Percentiles rank a stretch among this genome's conserved stretches.
Evolutionary conservation across 2,329 filamentous ascomycete species (phyloP).

Genomic region (Akanthomyces lecanii): DNA sequence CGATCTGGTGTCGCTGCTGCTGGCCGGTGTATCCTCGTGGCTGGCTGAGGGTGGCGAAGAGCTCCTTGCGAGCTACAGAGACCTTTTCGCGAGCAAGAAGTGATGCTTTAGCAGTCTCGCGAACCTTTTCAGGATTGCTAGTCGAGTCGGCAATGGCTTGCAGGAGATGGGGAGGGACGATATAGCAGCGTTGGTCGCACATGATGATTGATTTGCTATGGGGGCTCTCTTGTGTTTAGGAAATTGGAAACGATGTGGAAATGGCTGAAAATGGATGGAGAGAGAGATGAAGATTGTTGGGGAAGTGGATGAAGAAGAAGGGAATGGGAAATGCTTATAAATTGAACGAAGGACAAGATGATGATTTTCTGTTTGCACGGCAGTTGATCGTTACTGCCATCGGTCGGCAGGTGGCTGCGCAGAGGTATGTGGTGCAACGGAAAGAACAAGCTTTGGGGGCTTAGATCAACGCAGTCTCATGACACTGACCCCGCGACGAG

Average conservation of each 20-base stretch:
- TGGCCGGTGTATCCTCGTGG: slow-evolving; percentile 28
- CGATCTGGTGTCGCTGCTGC: slow-evolving; percentile 27
- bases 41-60: slow-evolving; percentile 31
- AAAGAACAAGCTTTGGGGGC: slow-evolving; percentile 3
- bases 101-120: slow-evolving; percentile 33
- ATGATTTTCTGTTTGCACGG: slow-evolving; percentile 3
- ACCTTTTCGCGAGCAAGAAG: slow-evolving; percentile 33
- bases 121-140: slow-evolving; percentile 33
- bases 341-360: neutral
- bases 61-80: slow-evolving; percentile 30
- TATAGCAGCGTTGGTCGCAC: slow-evolving; percentile 30
- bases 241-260: neutral
- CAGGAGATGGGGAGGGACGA: slow-evolving; percentile 45
- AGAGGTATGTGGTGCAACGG: neutral
- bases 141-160: slow-evolving; percentile 38
- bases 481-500: neutral
- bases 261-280: neutral
- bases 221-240: neutral
- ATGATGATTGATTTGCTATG: slow-evolving; percentile 3
- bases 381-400: slow-evolving; percentile 11
- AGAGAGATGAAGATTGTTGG: neutral
- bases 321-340: neutral
- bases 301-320: neutral
- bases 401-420: neutral
- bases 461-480: neutral